Percentiles rank a stretch among this genome's conserved stretches.
These are phyloP conservation scores for Solanum clarkiae DNA, from an alignment of 257 asterid species.

Conservation along the genomic window DNA sequence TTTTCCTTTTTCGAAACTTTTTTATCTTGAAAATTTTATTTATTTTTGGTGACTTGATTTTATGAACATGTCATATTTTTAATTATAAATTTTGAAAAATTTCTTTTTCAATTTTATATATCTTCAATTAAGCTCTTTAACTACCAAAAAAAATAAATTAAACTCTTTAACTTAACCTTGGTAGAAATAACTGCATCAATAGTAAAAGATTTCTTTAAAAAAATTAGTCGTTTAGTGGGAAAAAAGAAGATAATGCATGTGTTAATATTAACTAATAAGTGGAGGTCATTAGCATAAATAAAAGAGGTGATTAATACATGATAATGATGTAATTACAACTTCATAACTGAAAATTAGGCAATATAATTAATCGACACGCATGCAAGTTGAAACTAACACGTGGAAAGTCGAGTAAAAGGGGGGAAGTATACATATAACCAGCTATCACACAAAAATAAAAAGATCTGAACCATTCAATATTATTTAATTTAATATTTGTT, in stretches of 20 bases:
- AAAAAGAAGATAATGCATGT: neutral
- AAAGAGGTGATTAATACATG: conserved; percentile 7
- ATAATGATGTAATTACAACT: conserved; percentile 20
- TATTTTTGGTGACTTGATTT: neutral
- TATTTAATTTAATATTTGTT: neutral
- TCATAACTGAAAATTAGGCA: conserved; percentile 28
- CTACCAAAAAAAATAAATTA: neutral
- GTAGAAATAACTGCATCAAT: neutral
- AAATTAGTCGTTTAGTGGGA: neutral
- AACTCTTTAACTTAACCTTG: neutral
- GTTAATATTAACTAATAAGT: neutral
- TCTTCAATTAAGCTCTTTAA: neutral
- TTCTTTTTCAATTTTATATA: neutral
- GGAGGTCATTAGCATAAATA: neutral
- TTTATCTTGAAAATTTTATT: neutral
- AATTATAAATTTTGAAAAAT: neutral
- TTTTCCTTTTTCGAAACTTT: neutral
- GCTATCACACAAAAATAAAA: neutral
- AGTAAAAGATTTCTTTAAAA: neutral
- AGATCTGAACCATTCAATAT: neutral
- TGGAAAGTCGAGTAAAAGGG: neutral
- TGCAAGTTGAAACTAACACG: neutral
- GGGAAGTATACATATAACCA: neutral
- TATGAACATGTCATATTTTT: neutral
- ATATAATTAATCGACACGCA: conserved; percentile 35